These are phyloP conservation scores for Plasmodium reichenowi DNA, from an alignment of 169 alveolate genomes.

Conservation along the genomic window DNA sequence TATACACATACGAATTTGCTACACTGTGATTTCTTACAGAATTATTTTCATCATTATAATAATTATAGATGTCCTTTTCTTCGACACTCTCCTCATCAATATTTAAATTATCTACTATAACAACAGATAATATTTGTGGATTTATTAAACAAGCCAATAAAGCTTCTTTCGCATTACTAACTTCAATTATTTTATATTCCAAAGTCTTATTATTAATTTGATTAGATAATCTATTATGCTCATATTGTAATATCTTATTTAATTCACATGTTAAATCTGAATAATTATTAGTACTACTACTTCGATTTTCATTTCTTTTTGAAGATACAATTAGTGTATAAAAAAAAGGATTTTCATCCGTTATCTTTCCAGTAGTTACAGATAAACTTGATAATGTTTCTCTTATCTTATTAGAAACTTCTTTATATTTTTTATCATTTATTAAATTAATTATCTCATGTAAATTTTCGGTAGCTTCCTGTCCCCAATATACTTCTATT, in stretches of 20 bases:
- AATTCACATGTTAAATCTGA: slow-evolving; percentile 73
- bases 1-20: slow-evolving; percentile 1
- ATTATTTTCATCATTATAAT: not conserved
- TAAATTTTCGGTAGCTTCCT: slow-evolving; percentile 62
- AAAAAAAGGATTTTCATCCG: slow-evolving; percentile 71
- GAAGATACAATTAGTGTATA: slow-evolving; percentile 66
- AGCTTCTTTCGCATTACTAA: slow-evolving; percentile 78
- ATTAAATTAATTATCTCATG: slow-evolving; percentile 57
- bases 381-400: slow-evolving; percentile 68
- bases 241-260: slow-evolving; percentile 71
- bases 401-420: slow-evolving; percentile 52
- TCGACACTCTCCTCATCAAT: slow-evolving; percentile 37
- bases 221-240: slow-evolving; percentile 64
- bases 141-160: slow-evolving; percentile 79
- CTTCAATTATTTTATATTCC: slow-evolving; percentile 81
- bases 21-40: slow-evolving; percentile 1
- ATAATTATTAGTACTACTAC: slow-evolving; percentile 4
- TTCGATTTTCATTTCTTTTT: slow-evolving; percentile 47
- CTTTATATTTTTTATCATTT: slow-evolving; percentile 75
- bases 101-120: slow-evolving; percentile 79
- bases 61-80: slow-evolving; percentile 16
- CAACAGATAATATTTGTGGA: slow-evolving; percentile 80
- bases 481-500: slow-evolving; percentile 75
- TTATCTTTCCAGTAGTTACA: slow-evolving; percentile 56
- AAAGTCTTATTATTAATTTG: slow-evolving; percentile 65